Base-by-base conservation (phyloP, 2,329 filamentous ascomycete genomes). In the Lomentospora prolificans region DNA sequence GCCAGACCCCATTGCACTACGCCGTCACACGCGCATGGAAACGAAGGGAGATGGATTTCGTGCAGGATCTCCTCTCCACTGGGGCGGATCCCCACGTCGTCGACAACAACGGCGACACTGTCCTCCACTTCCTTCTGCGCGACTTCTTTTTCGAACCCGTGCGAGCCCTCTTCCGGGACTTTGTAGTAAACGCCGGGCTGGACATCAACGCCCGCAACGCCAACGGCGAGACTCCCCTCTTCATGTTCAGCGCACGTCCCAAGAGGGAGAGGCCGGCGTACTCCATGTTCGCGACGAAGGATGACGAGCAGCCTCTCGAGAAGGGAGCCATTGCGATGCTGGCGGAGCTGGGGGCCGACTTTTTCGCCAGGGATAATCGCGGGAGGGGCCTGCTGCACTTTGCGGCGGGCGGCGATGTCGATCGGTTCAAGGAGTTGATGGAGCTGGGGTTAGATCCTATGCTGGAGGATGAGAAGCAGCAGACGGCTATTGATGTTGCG, bases 401-500 rank as follows among this genome's bases (percentile, higher is more conserved):
- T n/a, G 66, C 64, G 10, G 64, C 61, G 10, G 28, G 25, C 3
- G 60, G 59, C 27, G 53, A 58, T 5, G 57, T 58, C 3, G 39
- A 30, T 3, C 46, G 57, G 22, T 69, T 68, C 54, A 58, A 61
- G 57, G 56, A 55, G 12, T 30, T 70, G 48, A 55, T 66, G 58
- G 60, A 56, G 4, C 50, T 58, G 44, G 66, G 66, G 0, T 36
- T 70, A 9, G 67, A 70, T 60, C 59, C 61, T 1, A 60, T 63
- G 60, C 24, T 57, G 51, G 65, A 68, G 61, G 66, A 70, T 41
- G 24, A 60, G 5, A 57, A 55, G 33, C 61, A 65, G 31, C 61
- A 64, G 59, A 69, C 65, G 12, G 57, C 66, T 12, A 59, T 70
- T 44, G 68, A 71, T 61, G 62, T 67, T 1, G 69, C 69, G 14